Conservation (phyloP, 225 moss, liverwort and hornwort species). For the Rhytidiadelphus loreus region DNA sequence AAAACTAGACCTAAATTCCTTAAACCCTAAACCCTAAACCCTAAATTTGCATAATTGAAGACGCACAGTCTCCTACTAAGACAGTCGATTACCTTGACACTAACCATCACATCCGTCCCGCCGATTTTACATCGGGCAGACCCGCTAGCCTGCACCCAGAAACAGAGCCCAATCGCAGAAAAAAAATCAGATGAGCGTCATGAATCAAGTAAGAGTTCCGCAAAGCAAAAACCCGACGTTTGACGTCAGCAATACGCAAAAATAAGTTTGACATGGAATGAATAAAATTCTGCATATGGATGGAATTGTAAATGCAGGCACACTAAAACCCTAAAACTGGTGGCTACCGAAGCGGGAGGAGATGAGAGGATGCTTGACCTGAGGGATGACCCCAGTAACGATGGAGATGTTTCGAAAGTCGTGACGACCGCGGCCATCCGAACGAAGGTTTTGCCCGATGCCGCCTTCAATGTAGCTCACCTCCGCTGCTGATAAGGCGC, state of each 20-base stretch:
- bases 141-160: constrained; percentile 66
- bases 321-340: background rate
- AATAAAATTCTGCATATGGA: background rate
- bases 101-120: constrained; percentile 76
- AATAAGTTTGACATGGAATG: background rate
- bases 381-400: constrained; percentile 65
- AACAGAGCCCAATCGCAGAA: background rate
- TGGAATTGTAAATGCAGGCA: background rate
- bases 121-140: constrained; percentile 76
- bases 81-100: constrained; percentile 55
- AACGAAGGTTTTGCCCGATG: constrained; percentile 66
- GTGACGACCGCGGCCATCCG: constrained; percentile 81
- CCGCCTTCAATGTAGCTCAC: constrained; percentile 74
- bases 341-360: background rate
- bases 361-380: constrained; percentile 21
- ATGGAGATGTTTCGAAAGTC: constrained; percentile 69
- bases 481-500: constrained; percentile 71
- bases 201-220: background rate
- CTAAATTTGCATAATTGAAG: background rate
- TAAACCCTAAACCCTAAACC: background rate
- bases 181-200: background rate
- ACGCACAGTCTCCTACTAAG: background rate
- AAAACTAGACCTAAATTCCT: background rate
- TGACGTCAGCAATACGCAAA: background rate
- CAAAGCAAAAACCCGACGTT: background rate